Conservation (phyloP, 1,139 yeast species). For the Scheffersomyces parashehatae region DNA sequence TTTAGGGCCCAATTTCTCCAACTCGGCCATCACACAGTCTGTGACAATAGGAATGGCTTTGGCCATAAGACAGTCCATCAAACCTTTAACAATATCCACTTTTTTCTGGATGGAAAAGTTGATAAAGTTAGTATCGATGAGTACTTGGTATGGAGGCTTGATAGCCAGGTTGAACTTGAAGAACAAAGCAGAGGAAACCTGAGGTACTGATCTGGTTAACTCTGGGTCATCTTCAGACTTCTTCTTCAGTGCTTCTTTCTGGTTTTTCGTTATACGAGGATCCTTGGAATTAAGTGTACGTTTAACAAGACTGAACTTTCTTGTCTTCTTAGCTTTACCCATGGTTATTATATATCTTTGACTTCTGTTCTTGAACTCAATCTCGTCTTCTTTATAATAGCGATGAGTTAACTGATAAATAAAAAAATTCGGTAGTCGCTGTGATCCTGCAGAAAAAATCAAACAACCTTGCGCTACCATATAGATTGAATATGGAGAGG, state of each 20-base stretch:
- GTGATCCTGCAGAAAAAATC: too few species aligned
- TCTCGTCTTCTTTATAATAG: too few species aligned
- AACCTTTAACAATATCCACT: constrained; percentile 86
- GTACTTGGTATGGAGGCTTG: constrained; percentile 94
- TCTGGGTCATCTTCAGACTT: constrained; percentile 66
- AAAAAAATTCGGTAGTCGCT: too few species aligned
- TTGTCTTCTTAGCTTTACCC: constrained; percentile 97
- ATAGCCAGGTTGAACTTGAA: constrained; percentile 93
- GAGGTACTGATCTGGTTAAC: constrained; percentile 82
- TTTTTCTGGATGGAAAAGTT: constrained; percentile 95
- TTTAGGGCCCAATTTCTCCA: constrained; percentile 92
- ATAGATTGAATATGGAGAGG: too few species aligned
- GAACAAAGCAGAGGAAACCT: constrained; percentile 91
- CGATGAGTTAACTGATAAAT: too few species aligned
- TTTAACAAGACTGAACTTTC: constrained; percentile 93
- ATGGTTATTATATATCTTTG: constrained; percentile 32
- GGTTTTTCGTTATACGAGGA: constrained; percentile 50
- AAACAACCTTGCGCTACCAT: too few species aligned
- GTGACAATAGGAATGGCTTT: constrained; percentile 94
- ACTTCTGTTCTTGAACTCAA: too few species aligned
- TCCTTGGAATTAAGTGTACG: constrained; percentile 77
- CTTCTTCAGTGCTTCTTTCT: constrained; percentile 28
- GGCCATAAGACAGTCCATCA: constrained; percentile 94
- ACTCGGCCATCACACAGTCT: constrained; percentile 97
- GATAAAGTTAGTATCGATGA: constrained; percentile 94